phyloP scores from a whole-genome alignment of 352 stramenopile genomes.

The Pythium biforme region DNA sequence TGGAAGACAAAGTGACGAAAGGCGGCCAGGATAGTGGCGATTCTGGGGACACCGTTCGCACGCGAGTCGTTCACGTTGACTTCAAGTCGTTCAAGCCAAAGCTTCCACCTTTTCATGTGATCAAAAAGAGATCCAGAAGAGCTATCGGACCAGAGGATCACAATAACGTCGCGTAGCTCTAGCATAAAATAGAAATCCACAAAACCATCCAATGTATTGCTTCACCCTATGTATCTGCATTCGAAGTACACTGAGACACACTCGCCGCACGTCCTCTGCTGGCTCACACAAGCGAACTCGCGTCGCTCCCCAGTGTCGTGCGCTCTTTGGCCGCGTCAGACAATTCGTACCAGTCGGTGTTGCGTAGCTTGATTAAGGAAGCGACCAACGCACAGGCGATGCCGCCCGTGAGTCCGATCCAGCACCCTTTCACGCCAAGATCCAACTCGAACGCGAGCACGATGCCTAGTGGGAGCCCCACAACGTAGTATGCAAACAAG shows the following conservation, averaged over 20 bases:
- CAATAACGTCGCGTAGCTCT: background rate
- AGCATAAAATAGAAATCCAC: too few species aligned
- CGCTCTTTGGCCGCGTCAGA: conserved; percentile 10
- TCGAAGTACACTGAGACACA: background rate
- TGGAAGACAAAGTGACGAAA: background rate
- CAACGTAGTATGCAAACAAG: conserved; percentile 71
- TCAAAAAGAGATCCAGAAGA: conserved; percentile 19
- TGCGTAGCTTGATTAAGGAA: conserved; percentile 10
- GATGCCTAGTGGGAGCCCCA: conserved; percentile 66
- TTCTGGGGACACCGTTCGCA: background rate
- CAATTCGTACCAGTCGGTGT: conserved; percentile 16
- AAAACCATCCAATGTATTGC: background rate
- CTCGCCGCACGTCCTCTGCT: background rate
- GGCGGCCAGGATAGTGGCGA: background rate
- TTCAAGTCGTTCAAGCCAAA: conserved; percentile 9
- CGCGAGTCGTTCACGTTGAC: background rate
- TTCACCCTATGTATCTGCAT: background rate
- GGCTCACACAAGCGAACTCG: background rate
- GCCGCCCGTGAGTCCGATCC: conserved; percentile 51
- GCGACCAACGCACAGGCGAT: conserved; percentile 23
- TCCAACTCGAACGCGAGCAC: conserved; percentile 49
- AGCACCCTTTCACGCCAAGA: conserved; percentile 54
- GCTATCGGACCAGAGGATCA: background rate
- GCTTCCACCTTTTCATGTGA: conserved; percentile 17
- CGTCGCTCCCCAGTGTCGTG: conserved; percentile 7